A percentile compares a stretch with the other conserved stretches of the same genome.
These are phyloP conservation scores for Phoenix dactylifera DNA, from an alignment of 176 grass and related monocot species.

Conservation along the genomic window DNA sequence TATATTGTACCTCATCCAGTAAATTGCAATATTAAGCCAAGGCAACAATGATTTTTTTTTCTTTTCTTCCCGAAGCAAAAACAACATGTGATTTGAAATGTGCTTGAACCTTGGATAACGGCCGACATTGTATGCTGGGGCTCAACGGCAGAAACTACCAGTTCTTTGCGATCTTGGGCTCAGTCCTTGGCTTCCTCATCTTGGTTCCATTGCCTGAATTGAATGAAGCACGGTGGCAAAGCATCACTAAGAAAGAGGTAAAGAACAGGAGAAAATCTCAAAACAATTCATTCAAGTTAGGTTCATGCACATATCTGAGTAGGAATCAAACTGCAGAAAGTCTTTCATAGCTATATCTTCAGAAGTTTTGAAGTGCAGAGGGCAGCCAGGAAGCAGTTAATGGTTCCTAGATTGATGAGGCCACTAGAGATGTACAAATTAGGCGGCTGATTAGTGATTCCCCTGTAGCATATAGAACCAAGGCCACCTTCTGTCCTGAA, in stretches of 20 bases:
- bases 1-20: too few species aligned
- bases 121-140: too few species aligned
- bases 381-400: background rate
- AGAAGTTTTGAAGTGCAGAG: conserved; percentile 10
- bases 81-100: too few species aligned
- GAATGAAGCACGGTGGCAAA: conserved; percentile 21
- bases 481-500: background rate
- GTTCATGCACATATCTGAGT: conserved; percentile 13
- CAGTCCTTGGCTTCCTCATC: conserved; percentile 3
- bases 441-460: too few species aligned
- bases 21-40: too few species aligned
- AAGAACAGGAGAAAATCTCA: conserved; percentile 33
- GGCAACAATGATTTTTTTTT: too few species aligned
- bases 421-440: background rate
- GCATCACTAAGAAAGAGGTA: background rate
- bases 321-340: conserved; percentile 8
- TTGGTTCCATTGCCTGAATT: conserved; percentile 18
- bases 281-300: conserved; percentile 12
- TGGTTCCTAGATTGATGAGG: too few species aligned
- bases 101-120: too few species aligned
- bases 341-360: conserved; percentile 29
- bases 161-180: background rate
- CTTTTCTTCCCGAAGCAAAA: too few species aligned
- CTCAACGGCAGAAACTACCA: conserved; percentile 4
- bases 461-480: background rate